Evolutionary conservation across 2,329 filamentous ascomycete species (phyloP), one percentile per base, ranked within the genome.

Genomic region (Metarhizium brunneum): DNA sequence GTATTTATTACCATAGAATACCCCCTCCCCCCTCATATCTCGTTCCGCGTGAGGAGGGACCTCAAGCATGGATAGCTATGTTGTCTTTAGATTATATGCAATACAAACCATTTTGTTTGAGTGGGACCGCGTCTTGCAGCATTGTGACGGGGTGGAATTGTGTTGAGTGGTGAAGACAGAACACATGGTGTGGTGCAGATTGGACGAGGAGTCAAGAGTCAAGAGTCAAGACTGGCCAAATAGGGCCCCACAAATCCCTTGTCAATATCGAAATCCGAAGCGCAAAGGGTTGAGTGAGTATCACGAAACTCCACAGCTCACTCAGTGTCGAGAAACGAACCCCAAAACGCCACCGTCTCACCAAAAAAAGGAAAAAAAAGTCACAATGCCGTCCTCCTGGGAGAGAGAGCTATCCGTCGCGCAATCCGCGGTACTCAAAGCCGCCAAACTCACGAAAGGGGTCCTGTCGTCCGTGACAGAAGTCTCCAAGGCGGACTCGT

Each of bases 401-500:
- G 57, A 61, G 18, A 63, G 57, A 30, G 70, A 72, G 61, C 67
- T 63, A 40, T 57, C 61, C 42, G 52, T 72, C 10, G 71, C 71
- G 55, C 69, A 71, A 58, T 66, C 75, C 2, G 75, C 79, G 20
- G 78, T 84, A 18, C 77, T 81, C 61, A 71, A 76, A 58, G 82
- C 82, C 53, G 76, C 80, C 3, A 68, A 80, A 16, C 72, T 85
- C 42, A 85, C 83, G 18, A 83, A 84, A 63, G 62, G 60, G 36
- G 65, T 72, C 25, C 68, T 69, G 45, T 64, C 64, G 65, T 70
- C 57, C 67, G 83, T 61, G 70, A 72, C 72, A 55, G 74, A 73
- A 25, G 71, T 83, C 53, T 74, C 78, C 63, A 85, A 86, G 65
- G 72, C 71, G 55, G 83, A 86, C 65, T 70, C 74, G 51, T 79